phyloP scores from a whole-genome alignment of 2,329 filamentous ascomycete species.

The Fusarium udum region DNA sequence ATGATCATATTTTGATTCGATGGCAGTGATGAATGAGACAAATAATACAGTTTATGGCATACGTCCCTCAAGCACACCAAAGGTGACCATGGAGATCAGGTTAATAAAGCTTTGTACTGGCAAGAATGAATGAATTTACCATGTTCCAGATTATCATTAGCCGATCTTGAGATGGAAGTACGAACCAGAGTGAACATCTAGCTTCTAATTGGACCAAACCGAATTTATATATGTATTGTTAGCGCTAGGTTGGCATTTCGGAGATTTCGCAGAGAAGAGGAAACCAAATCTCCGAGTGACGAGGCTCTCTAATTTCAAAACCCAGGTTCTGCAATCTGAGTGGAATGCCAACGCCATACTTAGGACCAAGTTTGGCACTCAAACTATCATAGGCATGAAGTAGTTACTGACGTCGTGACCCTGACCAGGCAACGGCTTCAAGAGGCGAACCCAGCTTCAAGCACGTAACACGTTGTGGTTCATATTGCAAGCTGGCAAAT shows the following conservation, averaged over 20 bases:
- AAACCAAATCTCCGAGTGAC: constrained; percentile 40
- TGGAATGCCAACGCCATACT: constrained; percentile 9
- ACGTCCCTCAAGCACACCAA: background rate
- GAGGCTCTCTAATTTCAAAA: constrained; percentile 1
- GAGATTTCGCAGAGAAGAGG: constrained; percentile 35
- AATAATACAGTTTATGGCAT: background rate
- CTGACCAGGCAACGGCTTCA: constrained; percentile 18
- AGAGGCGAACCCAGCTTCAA: background rate
- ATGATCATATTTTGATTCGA: background rate
- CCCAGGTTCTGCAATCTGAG: background rate
- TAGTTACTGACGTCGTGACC: constrained; percentile 5
- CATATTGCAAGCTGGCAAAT: background rate
- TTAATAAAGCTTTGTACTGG: background rate
- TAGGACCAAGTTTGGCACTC: background rate
- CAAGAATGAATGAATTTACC: background rate
- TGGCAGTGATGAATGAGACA: background rate
- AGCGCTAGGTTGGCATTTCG: constrained; percentile 31
- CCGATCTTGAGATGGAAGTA: background rate
- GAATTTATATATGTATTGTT: constrained; percentile 24
- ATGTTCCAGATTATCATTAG: constrained; percentile 22
- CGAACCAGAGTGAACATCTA: constrained; percentile 13
- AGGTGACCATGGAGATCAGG: background rate
- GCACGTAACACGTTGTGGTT: constrained; percentile 1
- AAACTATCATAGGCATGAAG: background rate
- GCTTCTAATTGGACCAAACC: constrained; percentile 28